Evolutionary conservation across 305 asterid species (phyloP).

Genomic region (Plantago rigida): DNA sequence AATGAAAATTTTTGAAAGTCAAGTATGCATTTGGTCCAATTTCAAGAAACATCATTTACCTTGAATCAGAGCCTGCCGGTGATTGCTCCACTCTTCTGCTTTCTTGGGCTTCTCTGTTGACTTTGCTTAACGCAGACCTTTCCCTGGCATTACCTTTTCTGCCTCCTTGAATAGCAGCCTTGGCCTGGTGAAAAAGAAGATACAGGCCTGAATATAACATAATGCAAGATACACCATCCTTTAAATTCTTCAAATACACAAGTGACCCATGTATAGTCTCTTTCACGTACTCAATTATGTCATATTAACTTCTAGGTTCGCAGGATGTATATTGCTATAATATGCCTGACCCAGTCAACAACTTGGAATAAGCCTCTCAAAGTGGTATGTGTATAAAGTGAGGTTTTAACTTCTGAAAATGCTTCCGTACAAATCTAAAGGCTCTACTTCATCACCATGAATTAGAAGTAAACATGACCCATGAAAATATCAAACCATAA

Average conservation of each 20-base stretch:
- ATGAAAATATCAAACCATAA: too few relatives aligned
- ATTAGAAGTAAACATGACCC: neutral
- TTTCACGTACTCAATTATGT: too few relatives aligned
- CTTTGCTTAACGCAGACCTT: slow-evolving; percentile 51
- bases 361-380: too few relatives aligned
- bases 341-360: neutral
- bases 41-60: slow-evolving; percentile 34
- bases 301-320: neutral
- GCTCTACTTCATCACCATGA: neutral
- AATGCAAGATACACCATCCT: slow-evolving; percentile 9
- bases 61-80: slow-evolving; percentile 49
- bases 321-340: neutral
- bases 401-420: neutral
- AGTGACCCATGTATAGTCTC: too few relatives aligned
- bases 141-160: slow-evolving; percentile 70
- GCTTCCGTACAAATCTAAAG: neutral
- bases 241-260: slow-evolving; percentile 1
- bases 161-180: slow-evolving; percentile 75
- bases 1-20: slow-evolving; percentile 17
- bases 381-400: too few relatives aligned
- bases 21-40: slow-evolving; percentile 14
- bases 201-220: slow-evolving; percentile 23
- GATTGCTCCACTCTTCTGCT: slow-evolving; percentile 44
- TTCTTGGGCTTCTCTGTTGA: slow-evolving; percentile 51
- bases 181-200: slow-evolving; percentile 52